phyloP scores from a whole-genome alignment of 2,329 filamentous ascomycete genomes.

The Pestalotiopsis sp. region DNA sequence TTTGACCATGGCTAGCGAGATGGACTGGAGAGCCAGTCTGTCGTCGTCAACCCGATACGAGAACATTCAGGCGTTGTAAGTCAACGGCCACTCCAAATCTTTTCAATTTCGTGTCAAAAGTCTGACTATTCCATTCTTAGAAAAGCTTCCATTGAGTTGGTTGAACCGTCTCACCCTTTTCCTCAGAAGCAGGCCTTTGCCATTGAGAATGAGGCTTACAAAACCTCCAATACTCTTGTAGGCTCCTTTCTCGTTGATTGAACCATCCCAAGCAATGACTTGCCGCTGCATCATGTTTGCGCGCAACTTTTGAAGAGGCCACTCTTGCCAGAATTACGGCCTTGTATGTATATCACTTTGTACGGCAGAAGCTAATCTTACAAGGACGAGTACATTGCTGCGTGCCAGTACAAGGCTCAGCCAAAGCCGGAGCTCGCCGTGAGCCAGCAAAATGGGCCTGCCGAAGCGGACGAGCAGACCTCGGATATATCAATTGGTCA shows the following conservation, averaged over 20 bases:
- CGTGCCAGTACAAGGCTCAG: constrained; percentile 34
- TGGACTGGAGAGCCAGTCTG: constrained; percentile 53
- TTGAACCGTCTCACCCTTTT: constrained; percentile 21
- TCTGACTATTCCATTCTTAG: constrained; percentile 17
- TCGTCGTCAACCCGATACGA: constrained; percentile 64
- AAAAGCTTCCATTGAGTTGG: constrained; percentile 25
- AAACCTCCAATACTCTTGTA: constrained; percentile 60
- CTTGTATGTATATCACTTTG: not conserved
- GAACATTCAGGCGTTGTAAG: constrained; percentile 65
- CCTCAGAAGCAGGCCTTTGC: constrained; percentile 56
- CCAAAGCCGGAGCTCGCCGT: not conserved
- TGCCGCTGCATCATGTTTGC: not conserved
- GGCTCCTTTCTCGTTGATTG: constrained; percentile 21
- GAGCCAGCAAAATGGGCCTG: constrained; percentile 22
- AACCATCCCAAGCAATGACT: not conserved
- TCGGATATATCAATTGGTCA: constrained; percentile 52
- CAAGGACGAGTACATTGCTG: constrained; percentile 62
- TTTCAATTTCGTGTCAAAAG: constrained; percentile 56
- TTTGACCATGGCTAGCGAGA: constrained; percentile 33
- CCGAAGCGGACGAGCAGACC: constrained; percentile 17
- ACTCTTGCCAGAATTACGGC: too few species aligned
- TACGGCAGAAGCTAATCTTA: not conserved
- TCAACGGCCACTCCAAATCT: constrained; percentile 49
- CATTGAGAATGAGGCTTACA: constrained; percentile 67
- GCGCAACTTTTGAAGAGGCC: too few species aligned